Evolutionary conservation across 495 filamentous ascomycete genomes (phyloP).

Genomic region (Cercophora sp.): DNA sequence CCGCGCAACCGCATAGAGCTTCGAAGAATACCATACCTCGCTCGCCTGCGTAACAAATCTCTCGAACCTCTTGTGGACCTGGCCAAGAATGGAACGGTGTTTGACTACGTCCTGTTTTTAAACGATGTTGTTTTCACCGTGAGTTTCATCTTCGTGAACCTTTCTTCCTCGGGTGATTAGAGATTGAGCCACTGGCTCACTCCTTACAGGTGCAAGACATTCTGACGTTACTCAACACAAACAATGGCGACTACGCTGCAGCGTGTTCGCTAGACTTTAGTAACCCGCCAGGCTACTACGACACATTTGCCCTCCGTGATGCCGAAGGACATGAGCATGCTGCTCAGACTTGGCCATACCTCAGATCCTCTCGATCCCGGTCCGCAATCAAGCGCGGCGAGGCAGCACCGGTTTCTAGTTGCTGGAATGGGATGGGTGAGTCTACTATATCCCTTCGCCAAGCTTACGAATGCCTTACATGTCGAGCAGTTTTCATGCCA

Average conservation of each 20-base stretch:
- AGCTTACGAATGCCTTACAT: not conserved
- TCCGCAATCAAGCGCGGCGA: conserved; percentile 48
- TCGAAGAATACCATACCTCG: conserved; percentile 60
- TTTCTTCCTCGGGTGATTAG: no score
- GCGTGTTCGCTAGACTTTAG: conserved; percentile 73
- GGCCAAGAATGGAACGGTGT: conserved; percentile 36
- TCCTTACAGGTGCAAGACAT: conserved; percentile 44
- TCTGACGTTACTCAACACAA: conserved; percentile 59
- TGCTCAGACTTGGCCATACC: conserved; percentile 69
- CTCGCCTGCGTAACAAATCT: conserved; percentile 54
- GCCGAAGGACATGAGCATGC: conserved; percentile 51
- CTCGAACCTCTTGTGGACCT: conserved; percentile 42
- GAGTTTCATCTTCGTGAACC: conserved; percentile 13
- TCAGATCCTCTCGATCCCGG: conserved; percentile 53
- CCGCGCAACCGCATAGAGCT: conserved; percentile 45
- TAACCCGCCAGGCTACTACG: conserved; percentile 62
- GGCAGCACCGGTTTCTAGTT: conserved; percentile 63
- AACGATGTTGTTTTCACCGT: conserved; percentile 70
- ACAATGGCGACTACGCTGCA: conserved; percentile 64
- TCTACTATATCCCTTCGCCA: not conserved
- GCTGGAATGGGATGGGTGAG: conserved; percentile 72
- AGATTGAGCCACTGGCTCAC: not conserved
- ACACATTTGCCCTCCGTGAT: conserved; percentile 75
- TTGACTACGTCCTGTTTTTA: conserved; percentile 63
- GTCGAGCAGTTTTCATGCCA: conserved; percentile 45